Evolutionary conservation across 495 filamentous ascomycete genomes (phyloP).

Genomic region (Aspergillus carlsbadensis): DNA sequence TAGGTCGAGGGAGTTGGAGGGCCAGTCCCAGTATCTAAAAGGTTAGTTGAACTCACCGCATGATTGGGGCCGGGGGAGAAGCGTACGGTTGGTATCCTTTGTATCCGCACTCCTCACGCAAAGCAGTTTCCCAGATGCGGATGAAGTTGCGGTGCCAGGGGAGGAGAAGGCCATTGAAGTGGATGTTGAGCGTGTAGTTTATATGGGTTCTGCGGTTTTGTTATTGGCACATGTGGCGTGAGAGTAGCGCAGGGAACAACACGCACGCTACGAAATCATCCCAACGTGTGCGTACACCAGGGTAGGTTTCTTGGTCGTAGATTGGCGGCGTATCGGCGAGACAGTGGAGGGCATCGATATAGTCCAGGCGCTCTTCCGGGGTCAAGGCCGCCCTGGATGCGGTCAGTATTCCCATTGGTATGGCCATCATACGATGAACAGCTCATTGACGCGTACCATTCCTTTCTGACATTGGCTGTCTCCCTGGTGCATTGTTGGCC

Average conservation of each 20-base stretch:
- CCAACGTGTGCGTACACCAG: constrained; percentile 48
- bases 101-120: constrained; percentile 69
- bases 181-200: constrained; percentile 44
- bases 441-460: too few relatives aligned
- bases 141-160: constrained; percentile 68
- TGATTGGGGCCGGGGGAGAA: not conserved
- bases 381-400: too few relatives aligned
- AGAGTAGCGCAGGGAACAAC: constrained; percentile 5
- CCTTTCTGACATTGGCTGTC: too few relatives aligned
- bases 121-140: constrained; percentile 58
- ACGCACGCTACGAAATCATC: constrained; percentile 58
- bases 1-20: constrained; percentile 32
- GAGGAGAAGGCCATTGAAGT: constrained; percentile 49
- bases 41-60: not conserved
- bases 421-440: too few relatives aligned
- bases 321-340: constrained; percentile 43
- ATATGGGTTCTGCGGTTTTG: constrained; percentile 41
- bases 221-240: constrained; percentile 2
- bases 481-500: too few relatives aligned
- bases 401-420: too few relatives aligned
- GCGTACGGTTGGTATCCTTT: not conserved
- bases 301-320: constrained; percentile 38
- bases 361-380: constrained; percentile 32
- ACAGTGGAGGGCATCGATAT: constrained; percentile 49
- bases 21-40: constrained; percentile 56